Conservation (phyloP, 371 early-diverging fungal genomes). For the Actinomucor elegans region DNA sequence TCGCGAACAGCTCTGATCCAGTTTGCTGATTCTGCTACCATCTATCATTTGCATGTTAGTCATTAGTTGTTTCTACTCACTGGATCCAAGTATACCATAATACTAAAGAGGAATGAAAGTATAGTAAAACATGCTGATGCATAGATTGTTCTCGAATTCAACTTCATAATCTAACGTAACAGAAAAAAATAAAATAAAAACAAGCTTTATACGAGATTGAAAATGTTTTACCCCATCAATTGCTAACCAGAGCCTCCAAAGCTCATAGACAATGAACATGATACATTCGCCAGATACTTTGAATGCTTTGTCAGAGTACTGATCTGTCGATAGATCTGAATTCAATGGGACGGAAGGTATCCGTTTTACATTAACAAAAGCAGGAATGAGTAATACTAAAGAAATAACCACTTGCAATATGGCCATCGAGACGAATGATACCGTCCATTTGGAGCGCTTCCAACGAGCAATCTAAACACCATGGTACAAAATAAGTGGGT, state of each 20-base stretch:
- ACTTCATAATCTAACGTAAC: neutral
- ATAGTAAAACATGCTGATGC: conserved; percentile 4
- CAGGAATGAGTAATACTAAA: neutral
- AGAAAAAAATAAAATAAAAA: too few relatives aligned
- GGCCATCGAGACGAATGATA: neutral
- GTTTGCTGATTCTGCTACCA: conserved; percentile 1
- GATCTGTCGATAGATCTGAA: neutral
- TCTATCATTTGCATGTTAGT: neutral
- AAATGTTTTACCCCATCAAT: conserved; percentile 15
- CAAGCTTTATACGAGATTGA: too few relatives aligned
- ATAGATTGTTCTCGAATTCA: conserved; percentile 10
- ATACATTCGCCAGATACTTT: neutral
- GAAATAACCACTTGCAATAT: neutral
- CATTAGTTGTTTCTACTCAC: neutral
- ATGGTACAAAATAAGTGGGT: too few relatives aligned
- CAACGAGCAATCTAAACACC: too few relatives aligned
- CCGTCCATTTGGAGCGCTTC: neutral
- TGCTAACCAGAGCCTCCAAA: conserved; percentile 9
- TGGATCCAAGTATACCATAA: neutral
- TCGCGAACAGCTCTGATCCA: neutral
- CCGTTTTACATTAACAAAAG: neutral
- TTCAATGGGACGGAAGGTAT: too few relatives aligned
- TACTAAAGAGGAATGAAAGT: conserved; percentile 6
- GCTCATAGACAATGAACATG: conserved; percentile 5
- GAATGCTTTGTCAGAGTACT: neutral